Evolutionary conservation across 2,329 filamentous ascomycete genomes (phyloP).

Genomic region (Fulvia fulva): DNA sequence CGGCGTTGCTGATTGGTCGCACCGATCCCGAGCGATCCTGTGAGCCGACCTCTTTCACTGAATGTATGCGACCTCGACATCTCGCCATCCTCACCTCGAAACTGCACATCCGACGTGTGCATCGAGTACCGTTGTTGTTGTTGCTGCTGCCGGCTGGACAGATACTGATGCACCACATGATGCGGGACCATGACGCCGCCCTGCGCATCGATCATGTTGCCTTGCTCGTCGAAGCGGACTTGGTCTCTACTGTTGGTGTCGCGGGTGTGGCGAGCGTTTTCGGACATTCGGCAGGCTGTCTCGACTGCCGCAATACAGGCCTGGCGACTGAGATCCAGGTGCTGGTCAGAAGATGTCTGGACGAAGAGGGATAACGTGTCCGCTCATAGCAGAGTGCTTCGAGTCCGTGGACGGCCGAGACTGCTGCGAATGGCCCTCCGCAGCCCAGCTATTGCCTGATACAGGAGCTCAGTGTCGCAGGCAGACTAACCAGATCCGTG

Average conservation of each 20-base stretch:
- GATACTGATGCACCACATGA: slow-evolving; percentile 5
- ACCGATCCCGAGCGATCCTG: not conserved
- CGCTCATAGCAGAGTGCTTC: not conserved
- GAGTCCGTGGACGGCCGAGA: not conserved
- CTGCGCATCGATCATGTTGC: slow-evolving; percentile 13
- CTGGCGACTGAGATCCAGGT: not conserved
- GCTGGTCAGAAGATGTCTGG: not conserved
- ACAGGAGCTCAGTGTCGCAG: not conserved
- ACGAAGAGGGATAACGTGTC: not conserved
- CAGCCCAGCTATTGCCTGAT: not conserved
- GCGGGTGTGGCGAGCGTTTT: not conserved
- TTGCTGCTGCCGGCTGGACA: slow-evolving; percentile 3
- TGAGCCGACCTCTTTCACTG: not conserved
- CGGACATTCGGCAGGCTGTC: slow-evolving; percentile 4
- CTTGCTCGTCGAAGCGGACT: slow-evolving; percentile 7
- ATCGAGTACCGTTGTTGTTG: slow-evolving; percentile 1
- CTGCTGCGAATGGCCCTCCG: not conserved
- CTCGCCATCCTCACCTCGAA: slow-evolving; percentile 3
- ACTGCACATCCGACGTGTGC: not conserved
- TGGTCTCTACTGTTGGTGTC: not conserved
- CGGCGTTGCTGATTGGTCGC: not conserved
- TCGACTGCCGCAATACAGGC: not conserved
- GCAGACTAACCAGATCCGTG: not conserved
- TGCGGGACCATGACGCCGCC: slow-evolving; percentile 7
- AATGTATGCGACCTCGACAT: too few relatives aligned